phyloP scores from a whole-genome alignment of 2,329 filamentous ascomycete genomes.

The Fusarium continuum region DNA sequence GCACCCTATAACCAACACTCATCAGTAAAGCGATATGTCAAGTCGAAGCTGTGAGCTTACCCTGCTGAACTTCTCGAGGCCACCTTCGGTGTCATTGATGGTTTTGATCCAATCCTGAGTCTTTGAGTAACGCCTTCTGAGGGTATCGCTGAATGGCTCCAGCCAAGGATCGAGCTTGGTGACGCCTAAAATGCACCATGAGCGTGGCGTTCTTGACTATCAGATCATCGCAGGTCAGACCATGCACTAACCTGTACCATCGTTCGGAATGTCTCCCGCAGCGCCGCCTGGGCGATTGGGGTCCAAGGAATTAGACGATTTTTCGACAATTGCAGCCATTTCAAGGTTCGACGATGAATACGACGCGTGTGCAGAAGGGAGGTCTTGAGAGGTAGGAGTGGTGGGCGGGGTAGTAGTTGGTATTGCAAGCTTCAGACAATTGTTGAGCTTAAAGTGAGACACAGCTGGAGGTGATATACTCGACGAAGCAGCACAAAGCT shows the following conservation, averaged over 20 bases:
- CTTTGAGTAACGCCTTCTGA: slow-evolving; percentile 80
- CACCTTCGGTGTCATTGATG: slow-evolving; percentile 85
- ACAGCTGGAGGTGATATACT: slow-evolving; percentile 23
- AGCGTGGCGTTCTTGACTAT: slow-evolving; percentile 23
- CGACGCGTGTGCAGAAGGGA: slow-evolving; percentile 28
- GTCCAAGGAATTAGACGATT: slow-evolving; percentile 57
- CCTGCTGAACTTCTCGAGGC: slow-evolving; percentile 89
- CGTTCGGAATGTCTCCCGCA: slow-evolving; percentile 65
- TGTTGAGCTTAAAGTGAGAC: slow-evolving; percentile 40
- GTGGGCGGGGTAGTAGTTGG: slow-evolving; percentile 38
- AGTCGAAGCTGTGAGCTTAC: slow-evolving; percentile 55
- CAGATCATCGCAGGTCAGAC: slow-evolving; percentile 36
- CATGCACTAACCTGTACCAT: slow-evolving; percentile 72
- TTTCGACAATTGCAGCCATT: slow-evolving; percentile 50
- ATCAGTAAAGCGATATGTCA: slow-evolving; percentile 8
- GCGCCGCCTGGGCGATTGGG: slow-evolving; percentile 50
- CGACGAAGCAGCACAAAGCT: slow-evolving; percentile 6
- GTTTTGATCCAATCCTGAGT: slow-evolving; percentile 87
- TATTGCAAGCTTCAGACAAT: slow-evolving; percentile 37
- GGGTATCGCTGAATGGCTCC: slow-evolving; percentile 79
- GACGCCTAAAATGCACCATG: slow-evolving; percentile 69
- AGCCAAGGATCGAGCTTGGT: slow-evolving; percentile 90
- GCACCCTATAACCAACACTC: slow-evolving; percentile 68
- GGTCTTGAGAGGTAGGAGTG: slow-evolving; percentile 35
- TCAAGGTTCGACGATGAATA: slow-evolving; percentile 7